phyloP scores from a whole-genome alignment of 306 rosid genomes.

The Pyrus bretschneideri region DNA sequence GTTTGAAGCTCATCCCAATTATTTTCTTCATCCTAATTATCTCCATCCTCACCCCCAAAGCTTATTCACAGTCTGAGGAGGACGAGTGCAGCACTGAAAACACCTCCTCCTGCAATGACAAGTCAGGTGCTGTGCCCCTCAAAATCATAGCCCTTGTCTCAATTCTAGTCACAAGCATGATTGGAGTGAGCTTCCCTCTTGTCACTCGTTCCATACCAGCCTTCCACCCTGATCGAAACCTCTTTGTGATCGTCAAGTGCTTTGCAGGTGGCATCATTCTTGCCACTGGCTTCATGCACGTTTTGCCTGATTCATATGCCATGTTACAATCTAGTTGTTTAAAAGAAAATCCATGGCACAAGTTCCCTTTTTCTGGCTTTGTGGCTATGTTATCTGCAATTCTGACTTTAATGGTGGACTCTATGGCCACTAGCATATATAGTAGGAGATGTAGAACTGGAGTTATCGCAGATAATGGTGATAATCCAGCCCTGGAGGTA shows the following conservation, averaged over 20 bases:
- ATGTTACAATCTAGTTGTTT: conserved; percentile 54
- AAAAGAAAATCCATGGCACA: conserved; percentile 59
- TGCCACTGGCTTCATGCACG: conserved; percentile 69
- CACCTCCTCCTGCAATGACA: conserved; percentile 39
- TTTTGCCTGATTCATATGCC: conserved; percentile 62
- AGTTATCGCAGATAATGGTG: conserved; percentile 12
- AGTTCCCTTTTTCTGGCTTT: conserved; percentile 61
- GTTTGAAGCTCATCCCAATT: conserved; percentile 7
- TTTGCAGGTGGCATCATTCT: conserved; percentile 62
- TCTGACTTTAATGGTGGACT: conserved; percentile 59
- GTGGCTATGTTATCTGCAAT: conserved; percentile 67
- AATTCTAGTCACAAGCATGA: conserved; percentile 49
- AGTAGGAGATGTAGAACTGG: conserved; percentile 20
- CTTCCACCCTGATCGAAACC: conserved; percentile 47
- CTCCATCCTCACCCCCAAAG: conserved; percentile 16
- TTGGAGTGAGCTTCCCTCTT: conserved; percentile 49
- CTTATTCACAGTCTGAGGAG: conserved; percentile 1
- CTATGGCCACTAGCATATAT: conserved; percentile 54
- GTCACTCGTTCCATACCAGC: conserved; percentile 38
- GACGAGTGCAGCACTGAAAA: conserved; percentile 25
- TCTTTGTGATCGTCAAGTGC: conserved; percentile 51
- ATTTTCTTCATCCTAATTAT: conserved; percentile 25
- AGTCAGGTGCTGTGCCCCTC: conserved; percentile 36
- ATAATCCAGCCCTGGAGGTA: background rate
- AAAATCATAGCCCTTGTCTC: conserved; percentile 55